Conservation (phyloP, 441 rosid genomes). For the Melastoma candidum region DNA sequence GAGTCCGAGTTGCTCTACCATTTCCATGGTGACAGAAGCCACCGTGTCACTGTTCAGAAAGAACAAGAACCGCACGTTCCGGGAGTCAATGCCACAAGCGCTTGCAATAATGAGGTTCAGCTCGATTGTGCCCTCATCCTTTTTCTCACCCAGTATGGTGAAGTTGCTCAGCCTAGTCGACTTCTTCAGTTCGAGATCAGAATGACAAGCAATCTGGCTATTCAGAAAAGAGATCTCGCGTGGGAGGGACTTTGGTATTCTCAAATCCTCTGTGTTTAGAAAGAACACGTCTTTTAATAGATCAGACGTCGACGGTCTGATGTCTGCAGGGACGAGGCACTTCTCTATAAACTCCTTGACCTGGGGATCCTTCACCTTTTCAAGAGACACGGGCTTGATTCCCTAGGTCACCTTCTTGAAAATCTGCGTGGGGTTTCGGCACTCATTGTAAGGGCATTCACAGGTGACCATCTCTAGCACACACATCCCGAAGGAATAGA, state of each 20-base stretch:
- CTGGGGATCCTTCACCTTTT: conserved; percentile 58
- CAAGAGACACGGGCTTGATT: conserved; percentile 65
- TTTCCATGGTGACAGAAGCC: conserved; percentile 49
- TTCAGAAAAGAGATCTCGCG: conserved; percentile 20
- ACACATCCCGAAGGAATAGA: conserved; percentile 87
- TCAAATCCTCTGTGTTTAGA: conserved; percentile 30
- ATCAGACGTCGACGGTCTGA: conserved; percentile 54
- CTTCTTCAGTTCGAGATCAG: conserved; percentile 31
- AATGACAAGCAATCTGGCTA: conserved; percentile 21
- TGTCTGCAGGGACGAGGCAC: conserved; percentile 66
- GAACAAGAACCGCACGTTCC: conserved; percentile 49
- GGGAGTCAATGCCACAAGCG: conserved; percentile 29
- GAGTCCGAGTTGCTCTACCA: conserved; percentile 67
- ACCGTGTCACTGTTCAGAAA: conserved; percentile 58
- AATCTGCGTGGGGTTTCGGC: conserved; percentile 73
- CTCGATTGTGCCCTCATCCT: conserved; percentile 34
- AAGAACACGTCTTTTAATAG: conserved; percentile 74
- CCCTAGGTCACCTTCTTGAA: conserved; percentile 73
- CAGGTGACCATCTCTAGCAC: conserved; percentile 74
- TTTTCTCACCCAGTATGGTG: conserved; percentile 41
- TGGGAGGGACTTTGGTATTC: conserved; percentile 28
- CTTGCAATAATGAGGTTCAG: conserved; percentile 49
- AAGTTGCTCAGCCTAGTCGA: conserved; percentile 33
- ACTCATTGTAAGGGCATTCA: conserved; percentile 72
- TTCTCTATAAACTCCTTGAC: conserved; percentile 72